Base-by-base conservation (phyloP, 352 stramenopile genomes). In the Phytophthora sp. region DNA sequence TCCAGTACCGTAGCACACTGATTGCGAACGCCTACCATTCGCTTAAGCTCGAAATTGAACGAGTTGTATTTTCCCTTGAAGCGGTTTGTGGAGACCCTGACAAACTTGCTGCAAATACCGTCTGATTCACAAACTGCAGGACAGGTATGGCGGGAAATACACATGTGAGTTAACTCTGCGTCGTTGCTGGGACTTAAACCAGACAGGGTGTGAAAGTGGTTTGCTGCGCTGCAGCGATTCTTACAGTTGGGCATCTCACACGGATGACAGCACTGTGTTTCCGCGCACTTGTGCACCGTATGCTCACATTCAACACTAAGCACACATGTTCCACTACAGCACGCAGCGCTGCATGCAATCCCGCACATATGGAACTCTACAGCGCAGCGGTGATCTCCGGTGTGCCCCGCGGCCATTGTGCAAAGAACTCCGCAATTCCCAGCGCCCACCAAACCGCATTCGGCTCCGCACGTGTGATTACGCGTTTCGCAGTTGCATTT, bases 191-290 rank as follows among this genome's bases (percentile, higher is more conserved):
- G 3, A 30, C 7, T 9, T 15, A 21, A 37, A 26, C 18, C 17
- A 17, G n/a, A n/a, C 9, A 44, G 32, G 18, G 26, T 54, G 27
- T 76, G 68, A 30, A 73, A 76, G 42, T 76, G 68, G 21, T 66
- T 53, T 15, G 8, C 18, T 2, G 23, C 42, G 15, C 32, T 37
- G 37, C 68, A 76, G 0, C 30, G 17, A 8, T 69, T 44, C 15
- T 13, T 35, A 27, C 68, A 76, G 10, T 42, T 51, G 2, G 51
- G 4, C 45, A 72, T 66, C 13, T 46, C 39, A 35, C 68, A 76
- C 9, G 8, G 27, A n/a, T 70, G 37, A 21, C 52, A 38, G 46
- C 68, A 76, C 24, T 46, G 54, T 12, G 26, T 45, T 17, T 54
- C 51, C 2, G 35, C 45, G 30, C 68, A 76, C 26, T 56, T 66